Conservation (phyloP, 495 filamentous ascomycete genomes). For the Hypoxylon intermedium region DNA sequence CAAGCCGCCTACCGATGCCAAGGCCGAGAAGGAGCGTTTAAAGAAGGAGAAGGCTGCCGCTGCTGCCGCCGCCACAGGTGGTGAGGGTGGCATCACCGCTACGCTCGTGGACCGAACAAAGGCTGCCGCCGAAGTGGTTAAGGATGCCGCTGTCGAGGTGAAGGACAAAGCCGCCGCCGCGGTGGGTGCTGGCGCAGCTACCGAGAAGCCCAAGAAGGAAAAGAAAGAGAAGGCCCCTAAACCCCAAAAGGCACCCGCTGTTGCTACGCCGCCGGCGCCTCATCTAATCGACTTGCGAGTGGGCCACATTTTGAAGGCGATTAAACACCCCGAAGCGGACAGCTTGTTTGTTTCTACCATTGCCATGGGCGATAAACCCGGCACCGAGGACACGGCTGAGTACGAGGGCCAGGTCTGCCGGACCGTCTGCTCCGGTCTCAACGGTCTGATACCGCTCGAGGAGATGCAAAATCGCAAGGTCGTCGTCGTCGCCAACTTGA, state of each 20-base stretch:
- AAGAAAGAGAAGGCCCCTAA: constrained; percentile 82
- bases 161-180: constrained; percentile 53
- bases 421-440: constrained; percentile 95
- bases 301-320: constrained; percentile 93
- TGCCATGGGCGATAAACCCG: constrained; percentile 86
- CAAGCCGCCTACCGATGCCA: constrained; percentile 79
- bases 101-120: constrained; percentile 61
- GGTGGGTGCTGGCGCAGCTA: constrained; percentile 41
- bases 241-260: constrained; percentile 69
- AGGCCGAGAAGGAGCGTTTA: constrained; percentile 86
- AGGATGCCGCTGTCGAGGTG: constrained; percentile 49
- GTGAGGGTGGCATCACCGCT: constrained; percentile 36
- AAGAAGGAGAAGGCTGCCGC: constrained; percentile 85
- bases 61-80: constrained; percentile 53
- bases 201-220: constrained; percentile 78
- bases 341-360: constrained; percentile 96
- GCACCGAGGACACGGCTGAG: constrained; percentile 84
- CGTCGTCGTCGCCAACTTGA: constrained; percentile 93
- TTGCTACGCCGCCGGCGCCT: constrained; percentile 76
- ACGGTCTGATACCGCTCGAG: constrained; percentile 87
- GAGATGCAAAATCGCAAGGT: constrained; percentile 98
- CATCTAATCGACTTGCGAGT: constrained; percentile 91
- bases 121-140: constrained; percentile 48
- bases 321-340: constrained; percentile 95
- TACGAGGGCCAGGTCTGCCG: constrained; percentile 87